phyloP scores from a whole-genome alignment of 805 yeast genomes.

The Wickerhamiella domercqiae region DNA sequence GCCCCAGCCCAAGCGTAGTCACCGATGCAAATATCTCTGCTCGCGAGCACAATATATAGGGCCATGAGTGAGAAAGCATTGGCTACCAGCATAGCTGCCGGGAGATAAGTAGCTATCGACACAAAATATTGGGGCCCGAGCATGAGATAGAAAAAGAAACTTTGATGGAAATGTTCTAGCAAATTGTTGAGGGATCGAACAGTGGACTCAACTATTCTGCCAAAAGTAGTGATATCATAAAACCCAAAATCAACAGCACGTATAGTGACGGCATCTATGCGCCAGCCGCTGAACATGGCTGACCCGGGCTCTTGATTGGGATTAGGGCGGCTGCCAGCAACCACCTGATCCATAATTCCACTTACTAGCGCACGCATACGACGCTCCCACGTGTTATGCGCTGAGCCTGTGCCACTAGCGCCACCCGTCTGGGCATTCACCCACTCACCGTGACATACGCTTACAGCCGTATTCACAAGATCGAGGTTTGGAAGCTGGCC shows the following conservation, averaged over 20 bases:
- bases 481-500: slow-evolving; percentile 95
- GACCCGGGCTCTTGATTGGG: slow-evolving; percentile 36
- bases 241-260: slow-evolving; percentile 41
- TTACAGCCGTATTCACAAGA: slow-evolving; percentile 65
- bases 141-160: slow-evolving; percentile 81
- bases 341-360: slow-evolving; percentile 55
- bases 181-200: slow-evolving; percentile 83
- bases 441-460: slow-evolving; percentile 60
- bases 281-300: slow-evolving; percentile 92
- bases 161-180: slow-evolving; percentile 91
- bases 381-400: slow-evolving; percentile 27
- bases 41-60: slow-evolving; percentile 21
- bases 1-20: not conserved
- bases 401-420: not conserved
- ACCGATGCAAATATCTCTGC: not conserved
- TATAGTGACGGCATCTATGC: slow-evolving; percentile 77
- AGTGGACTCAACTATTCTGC: slow-evolving; percentile 74
- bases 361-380: slow-evolving; percentile 43
- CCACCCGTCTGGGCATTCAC: slow-evolving; percentile 54
- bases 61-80: slow-evolving; percentile 57
- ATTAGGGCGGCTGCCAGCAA: slow-evolving; percentile 49
- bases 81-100: slow-evolving; percentile 63
- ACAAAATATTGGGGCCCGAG: slow-evolving; percentile 68
- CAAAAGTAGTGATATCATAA: slow-evolving; percentile 77
- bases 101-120: slow-evolving; percentile 85